These are phyloP conservation scores for Venturia effusa DNA, from an alignment of 2,329 filamentous ascomycete species.

Conservation along the genomic window DNA sequence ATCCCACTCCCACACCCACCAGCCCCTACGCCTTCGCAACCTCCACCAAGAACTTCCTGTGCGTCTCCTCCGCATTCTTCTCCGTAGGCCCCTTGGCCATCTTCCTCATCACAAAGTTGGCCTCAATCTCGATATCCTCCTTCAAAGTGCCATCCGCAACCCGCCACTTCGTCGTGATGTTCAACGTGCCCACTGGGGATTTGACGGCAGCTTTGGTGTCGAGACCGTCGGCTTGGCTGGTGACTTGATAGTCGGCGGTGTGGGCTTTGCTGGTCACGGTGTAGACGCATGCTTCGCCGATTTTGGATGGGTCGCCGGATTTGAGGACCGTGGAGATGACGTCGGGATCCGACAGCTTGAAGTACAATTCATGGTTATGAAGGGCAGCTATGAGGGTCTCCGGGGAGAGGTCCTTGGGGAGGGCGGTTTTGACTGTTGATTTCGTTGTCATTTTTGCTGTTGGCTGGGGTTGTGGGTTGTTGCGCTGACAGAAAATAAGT, in stretches of 20 bases:
- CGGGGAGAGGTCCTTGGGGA: constrained; percentile 19
- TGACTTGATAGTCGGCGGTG: constrained; percentile 24
- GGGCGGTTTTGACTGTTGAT: constrained; percentile 25
- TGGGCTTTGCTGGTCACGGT: constrained; percentile 9
- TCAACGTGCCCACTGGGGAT: constrained; percentile 26
- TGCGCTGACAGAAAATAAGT: not conserved
- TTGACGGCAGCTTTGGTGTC: constrained; percentile 28
- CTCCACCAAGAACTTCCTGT: not conserved
- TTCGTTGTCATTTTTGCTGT: constrained; percentile 16
- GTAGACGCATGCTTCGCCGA: not conserved
- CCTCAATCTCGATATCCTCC: constrained; percentile 31
- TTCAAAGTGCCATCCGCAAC: constrained; percentile 20
- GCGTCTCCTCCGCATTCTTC: not conserved
- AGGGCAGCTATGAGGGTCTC: constrained; percentile 23
- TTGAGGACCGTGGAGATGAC: constrained; percentile 24
- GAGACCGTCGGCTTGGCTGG: constrained; percentile 24
- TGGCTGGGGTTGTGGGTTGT: not conserved
- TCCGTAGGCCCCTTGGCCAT: constrained; percentile 22
- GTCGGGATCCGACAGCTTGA: constrained; percentile 26
- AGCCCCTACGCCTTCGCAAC: not conserved
- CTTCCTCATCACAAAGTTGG: constrained; percentile 32
- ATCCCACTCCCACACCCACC: not conserved
- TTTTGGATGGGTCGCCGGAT: constrained; percentile 21
- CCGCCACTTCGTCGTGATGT: constrained; percentile 28
- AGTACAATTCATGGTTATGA: constrained; percentile 30